Base-by-base conservation (phyloP, 1,284 basidiomycete species). In the Leccinum insigne region DNA sequence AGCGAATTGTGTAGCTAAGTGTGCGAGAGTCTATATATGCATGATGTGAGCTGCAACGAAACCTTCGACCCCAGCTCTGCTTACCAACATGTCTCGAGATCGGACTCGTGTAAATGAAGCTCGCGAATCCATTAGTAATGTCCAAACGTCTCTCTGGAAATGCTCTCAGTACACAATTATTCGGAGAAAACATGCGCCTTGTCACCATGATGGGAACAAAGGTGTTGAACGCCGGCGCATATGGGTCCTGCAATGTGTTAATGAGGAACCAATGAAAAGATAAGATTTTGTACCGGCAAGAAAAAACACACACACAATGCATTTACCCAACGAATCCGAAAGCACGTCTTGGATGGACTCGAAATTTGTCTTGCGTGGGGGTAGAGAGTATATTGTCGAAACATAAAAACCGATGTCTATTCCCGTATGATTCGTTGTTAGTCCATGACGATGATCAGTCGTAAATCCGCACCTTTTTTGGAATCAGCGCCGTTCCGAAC, bases 191-290 rank as follows among this genome's bases (percentile, higher is more conserved):
- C 35, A 99, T 99, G 77, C 98, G 99, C 18, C 98, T 85, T 2
- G 98, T 99, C 2, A 97, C 96, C 96, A 99, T 98, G 78, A 99
- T 99, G 58, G 97, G 90, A 58, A 99, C 96, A 11, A 99, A 86
- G 0, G 96, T 99, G 77, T 99, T 99, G 83, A 99, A 99, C 4
- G 94, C 90, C 0, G 94, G 93, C 71, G 94, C 86, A 10, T 80
- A 77, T 0, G 91, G 84, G 75, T 97, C 94, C 91, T 95, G 60
- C 21, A 21, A 58, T 35, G 57, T 14, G 38, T 63, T 23, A 64
- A 29, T 63, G 29, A 68, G 14, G 38, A 6, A 60, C 42, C 1
- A 44, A 14, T 56, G 35, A 21, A 60, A 52, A 32, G 13, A 6
- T 40, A 40, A 40, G 3, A 16, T 5, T 18, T n/a, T 11, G 56